Conservation (phyloP, 371 early-diverging fungal genomes). For the Rhizopus microsporus region DNA sequence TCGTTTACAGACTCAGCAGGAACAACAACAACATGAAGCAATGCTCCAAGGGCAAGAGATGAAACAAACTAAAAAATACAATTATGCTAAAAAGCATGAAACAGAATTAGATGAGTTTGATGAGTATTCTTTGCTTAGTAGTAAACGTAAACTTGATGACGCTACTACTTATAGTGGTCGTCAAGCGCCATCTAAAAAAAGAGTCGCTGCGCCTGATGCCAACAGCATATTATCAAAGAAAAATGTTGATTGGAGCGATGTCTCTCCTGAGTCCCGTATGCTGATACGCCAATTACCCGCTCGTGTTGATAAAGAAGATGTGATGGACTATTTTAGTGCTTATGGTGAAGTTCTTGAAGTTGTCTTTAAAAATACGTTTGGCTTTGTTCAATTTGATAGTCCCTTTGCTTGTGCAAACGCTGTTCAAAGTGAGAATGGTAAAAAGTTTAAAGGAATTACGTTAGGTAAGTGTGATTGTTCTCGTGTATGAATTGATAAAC, state of each 20-base stretch:
- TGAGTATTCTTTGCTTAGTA: conserved; percentile 51
- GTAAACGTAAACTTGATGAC: conserved; percentile 17
- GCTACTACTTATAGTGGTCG: conserved; percentile 6
- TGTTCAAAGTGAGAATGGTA: conserved; percentile 45
- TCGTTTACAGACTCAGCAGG: not conserved
- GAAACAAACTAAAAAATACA: conserved; percentile 4
- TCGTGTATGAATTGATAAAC: not conserved
- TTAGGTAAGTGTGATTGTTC: conserved; percentile 33
- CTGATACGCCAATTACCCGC: conserved; percentile 39
- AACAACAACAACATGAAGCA: conserved; percentile 2
- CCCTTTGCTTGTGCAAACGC: conserved; percentile 41
- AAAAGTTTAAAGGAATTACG: conserved; percentile 31
- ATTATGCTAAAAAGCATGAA: conserved; percentile 13
- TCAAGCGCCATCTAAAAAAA: conserved; percentile 14
- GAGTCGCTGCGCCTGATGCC: conserved; percentile 12
- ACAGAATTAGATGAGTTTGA: conserved; percentile 48
- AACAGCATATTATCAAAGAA: conserved; percentile 27
- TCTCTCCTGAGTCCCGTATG: conserved; percentile 47
- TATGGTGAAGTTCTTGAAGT: conserved; percentile 49
- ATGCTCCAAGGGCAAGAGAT: conserved; percentile 10
- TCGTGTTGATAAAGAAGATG: conserved; percentile 34
- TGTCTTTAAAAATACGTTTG: conserved; percentile 38
- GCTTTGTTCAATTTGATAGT: conserved; percentile 49
- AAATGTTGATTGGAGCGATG: conserved; percentile 31
- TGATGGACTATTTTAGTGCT: conserved; percentile 46